Conservation (phyloP, 176 grass and related monocot species). For the Phoenix dactylifera region DNA sequence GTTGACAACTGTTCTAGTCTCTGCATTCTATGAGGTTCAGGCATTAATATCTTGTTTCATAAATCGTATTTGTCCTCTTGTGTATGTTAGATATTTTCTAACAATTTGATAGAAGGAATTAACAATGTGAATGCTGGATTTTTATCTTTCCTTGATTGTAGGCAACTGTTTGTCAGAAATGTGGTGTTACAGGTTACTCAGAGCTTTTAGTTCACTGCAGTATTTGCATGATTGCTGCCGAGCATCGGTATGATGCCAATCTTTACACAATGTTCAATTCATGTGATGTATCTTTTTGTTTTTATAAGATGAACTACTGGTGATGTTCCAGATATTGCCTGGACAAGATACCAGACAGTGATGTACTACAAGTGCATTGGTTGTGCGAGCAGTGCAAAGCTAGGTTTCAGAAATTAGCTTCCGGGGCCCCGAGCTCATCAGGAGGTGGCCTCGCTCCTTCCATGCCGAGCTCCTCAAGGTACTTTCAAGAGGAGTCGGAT, state of each 20-base stretch:
- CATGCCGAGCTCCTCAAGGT: no score
- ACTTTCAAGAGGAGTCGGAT: no score
- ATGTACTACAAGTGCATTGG: slow-evolving; percentile 16
- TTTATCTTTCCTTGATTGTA: slow-evolving; percentile 7
- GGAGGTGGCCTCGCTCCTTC: no score
- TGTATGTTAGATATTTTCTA: no score
- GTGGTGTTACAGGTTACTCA: slow-evolving; percentile 20
- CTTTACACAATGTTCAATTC: background rate
- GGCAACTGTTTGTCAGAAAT: slow-evolving; percentile 26
- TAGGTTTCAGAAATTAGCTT: background rate
- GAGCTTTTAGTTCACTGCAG: slow-evolving; percentile 18
- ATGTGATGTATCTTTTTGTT: background rate
- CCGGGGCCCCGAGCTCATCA: no score
- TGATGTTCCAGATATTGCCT: slow-evolving; percentile 30
- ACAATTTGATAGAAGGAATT: no score
- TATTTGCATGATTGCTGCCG: slow-evolving; percentile 8
- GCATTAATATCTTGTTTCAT: no score
- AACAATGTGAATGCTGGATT: no score
- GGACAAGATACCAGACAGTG: background rate
- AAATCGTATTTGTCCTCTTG: no score
- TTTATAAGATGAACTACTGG: background rate
- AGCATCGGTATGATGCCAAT: slow-evolving; percentile 18
- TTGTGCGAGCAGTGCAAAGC: slow-evolving; percentile 22
- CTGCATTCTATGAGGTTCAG: no score
- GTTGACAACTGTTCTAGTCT: no score